Evolutionary conservation across 1,284 basidiomycete species (phyloP), one percentile per base, ranked within the genome.

Genomic region (Malassezia caprae): DNA sequence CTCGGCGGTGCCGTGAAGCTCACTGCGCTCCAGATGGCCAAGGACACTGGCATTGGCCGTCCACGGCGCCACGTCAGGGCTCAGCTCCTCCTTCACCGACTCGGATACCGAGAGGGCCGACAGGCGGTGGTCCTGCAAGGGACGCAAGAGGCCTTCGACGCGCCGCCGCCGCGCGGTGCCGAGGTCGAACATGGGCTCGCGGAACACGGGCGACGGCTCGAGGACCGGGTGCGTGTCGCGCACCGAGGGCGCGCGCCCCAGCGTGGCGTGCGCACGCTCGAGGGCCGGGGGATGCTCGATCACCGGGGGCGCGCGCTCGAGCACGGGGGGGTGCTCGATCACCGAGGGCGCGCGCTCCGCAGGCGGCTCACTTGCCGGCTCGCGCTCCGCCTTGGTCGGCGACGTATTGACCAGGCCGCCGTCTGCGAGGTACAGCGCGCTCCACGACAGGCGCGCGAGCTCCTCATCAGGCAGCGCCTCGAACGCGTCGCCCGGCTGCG

Each of bases 21-120:
- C 55, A 30, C 42, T 47, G 44, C 43, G 49, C 30, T 57, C 45
- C 11, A 48, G 43, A 23, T 57, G 55, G 11, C 55, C 55, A 7
- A 57, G 28, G 21, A 52, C 47, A 35, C 54, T 56, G 39, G 37
- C 37, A 26, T 35, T 31, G 12, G 37, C 13, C 13, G 41, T 43
- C 55, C 55, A 57, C 11, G 55, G 49, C 28, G 54, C 48, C 10
- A 19, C 43, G 1, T 28, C 17, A 1, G 44, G 37, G 34, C 45
- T 32, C 43, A 57, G 41, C 31, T 48, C 55, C 6, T 44, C 30
- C 0, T 30, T 8, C 11, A 50, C 35, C 15, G 54, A 46, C 19
- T 56, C 48, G 27, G 31, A 30, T 10, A 56, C 23, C 15, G 54
- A 51, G 32, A 56, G 13, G 12, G 42, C 23, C 23, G 48, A 51